Percentiles rank a stretch among this genome's conserved stretches.
These are phyloP conservation scores for Lactifluus echinatus DNA, from an alignment of 768 basidiomycete genomes.

Conservation along the genomic window DNA sequence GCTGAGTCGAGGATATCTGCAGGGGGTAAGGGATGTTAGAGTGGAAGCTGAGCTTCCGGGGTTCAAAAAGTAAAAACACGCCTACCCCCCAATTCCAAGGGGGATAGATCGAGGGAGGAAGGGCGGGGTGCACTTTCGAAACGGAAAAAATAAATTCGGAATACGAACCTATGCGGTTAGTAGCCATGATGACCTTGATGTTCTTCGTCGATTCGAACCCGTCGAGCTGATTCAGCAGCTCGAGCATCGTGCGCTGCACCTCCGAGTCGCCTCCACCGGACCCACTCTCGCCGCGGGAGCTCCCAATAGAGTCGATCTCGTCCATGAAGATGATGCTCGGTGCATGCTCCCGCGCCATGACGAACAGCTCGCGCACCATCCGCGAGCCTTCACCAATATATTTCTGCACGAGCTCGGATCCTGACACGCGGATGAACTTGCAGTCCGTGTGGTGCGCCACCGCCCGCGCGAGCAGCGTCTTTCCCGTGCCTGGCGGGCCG, in stretches of 20 bases:
- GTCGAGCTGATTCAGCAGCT: conserved; percentile 57
- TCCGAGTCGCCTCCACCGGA: conserved; percentile 56
- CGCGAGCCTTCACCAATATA: conserved; percentile 95
- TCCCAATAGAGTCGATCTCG: conserved; percentile 97
- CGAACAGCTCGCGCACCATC: conserved; percentile 96
- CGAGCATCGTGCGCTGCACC: conserved; percentile 61
- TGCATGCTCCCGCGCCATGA: conserved; percentile 96
- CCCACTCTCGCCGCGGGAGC: conserved; percentile 75
- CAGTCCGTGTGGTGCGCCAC: conserved; percentile 98
- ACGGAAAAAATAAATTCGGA: no score
- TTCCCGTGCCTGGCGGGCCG: conserved; percentile 94
- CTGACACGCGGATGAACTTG: conserved; percentile 93
- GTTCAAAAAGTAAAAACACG: not conserved
- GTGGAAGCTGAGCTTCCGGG: not conserved
- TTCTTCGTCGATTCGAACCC: conserved; percentile 70
- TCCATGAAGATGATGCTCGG: conserved; percentile 99
- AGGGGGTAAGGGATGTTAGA: not conserved
- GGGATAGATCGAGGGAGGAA: not conserved
- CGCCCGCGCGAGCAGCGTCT: conserved; percentile 89
- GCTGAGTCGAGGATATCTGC: no score
- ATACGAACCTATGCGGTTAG: conserved; percentile 86
- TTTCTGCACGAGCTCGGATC: conserved; percentile 93
- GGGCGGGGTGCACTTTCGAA: not conserved
- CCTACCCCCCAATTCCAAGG: not conserved
- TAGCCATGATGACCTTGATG: conserved; percentile 92